Percentiles rank a stretch among this genome's conserved stretches.
Evolutionary conservation across 2,329 filamentous ascomycete species (phyloP).

Genomic region (Grosmannia penicillata): DNA sequence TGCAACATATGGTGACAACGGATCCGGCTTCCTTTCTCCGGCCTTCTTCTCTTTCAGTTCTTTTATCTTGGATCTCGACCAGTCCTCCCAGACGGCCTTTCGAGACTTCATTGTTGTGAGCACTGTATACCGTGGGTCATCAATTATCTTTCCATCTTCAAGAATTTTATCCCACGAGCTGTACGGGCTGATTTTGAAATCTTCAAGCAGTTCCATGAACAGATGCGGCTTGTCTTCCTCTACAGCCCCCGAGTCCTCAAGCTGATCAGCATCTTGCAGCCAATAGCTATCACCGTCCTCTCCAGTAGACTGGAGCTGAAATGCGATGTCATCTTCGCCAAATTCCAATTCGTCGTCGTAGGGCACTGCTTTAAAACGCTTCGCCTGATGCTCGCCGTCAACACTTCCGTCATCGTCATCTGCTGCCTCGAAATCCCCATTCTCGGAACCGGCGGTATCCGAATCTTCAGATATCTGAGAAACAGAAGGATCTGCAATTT

Average conservation of each 20-base stretch:
- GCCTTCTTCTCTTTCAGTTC: constrained; percentile 57
- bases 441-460: constrained; percentile 18
- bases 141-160: constrained; percentile 65
- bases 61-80: constrained; percentile 66
- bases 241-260: constrained; percentile 59
- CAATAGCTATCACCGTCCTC: constrained; percentile 36
- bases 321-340: constrained; percentile 86
- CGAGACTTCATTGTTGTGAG: constrained; percentile 68
- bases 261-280: constrained; percentile 25
- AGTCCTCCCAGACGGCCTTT: constrained; percentile 70
- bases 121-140: constrained; percentile 77
- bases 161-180: constrained; percentile 83
- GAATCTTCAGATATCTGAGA: too few relatives aligned
- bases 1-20: constrained; percentile 64
- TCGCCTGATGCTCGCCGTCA: constrained; percentile 32
- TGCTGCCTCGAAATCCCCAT: constrained; percentile 63
- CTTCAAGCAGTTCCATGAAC: constrained; percentile 76
- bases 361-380: constrained; percentile 30
- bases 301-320: constrained; percentile 71
- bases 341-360: constrained; percentile 48
- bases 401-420: constrained; percentile 38
- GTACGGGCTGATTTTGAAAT: constrained; percentile 72
- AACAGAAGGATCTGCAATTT: too few relatives aligned
- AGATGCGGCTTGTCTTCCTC: constrained; percentile 72
- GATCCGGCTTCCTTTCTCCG: constrained; percentile 67